These are phyloP conservation scores for Xylaria sp. DNA, from an alignment of 2,329 filamentous ascomycete species.

Conservation along the genomic window DNA sequence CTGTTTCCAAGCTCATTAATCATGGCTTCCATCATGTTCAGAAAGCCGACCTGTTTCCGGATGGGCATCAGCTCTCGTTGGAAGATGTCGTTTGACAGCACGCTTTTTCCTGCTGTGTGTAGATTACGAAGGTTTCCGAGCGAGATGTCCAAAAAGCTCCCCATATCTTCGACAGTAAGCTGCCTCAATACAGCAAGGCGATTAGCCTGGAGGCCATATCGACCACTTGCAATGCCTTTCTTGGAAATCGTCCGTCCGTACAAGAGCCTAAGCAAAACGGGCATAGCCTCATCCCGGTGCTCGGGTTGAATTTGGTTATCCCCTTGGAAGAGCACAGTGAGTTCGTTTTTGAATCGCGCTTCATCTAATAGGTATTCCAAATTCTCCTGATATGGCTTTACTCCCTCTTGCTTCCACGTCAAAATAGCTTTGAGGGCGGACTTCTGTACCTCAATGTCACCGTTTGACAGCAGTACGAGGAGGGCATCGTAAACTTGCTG, in stretches of 20 bases:
- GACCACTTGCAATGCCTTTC: slow-evolving; percentile 76
- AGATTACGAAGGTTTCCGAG: slow-evolving; percentile 72
- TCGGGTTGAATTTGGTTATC: slow-evolving; percentile 74
- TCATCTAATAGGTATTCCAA: slow-evolving; percentile 88
- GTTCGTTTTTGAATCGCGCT: slow-evolving; percentile 87
- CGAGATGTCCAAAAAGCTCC: slow-evolving; percentile 82
- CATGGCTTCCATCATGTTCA: slow-evolving; percentile 90
- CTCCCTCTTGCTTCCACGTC: slow-evolving; percentile 81
- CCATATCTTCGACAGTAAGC: slow-evolving; percentile 75
- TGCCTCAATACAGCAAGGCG: slow-evolving; percentile 81
- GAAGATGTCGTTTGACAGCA: slow-evolving; percentile 59
- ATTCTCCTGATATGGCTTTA: slow-evolving; percentile 83
- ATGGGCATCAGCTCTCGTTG: slow-evolving; percentile 64
- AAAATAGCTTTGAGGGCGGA: slow-evolving; percentile 82
- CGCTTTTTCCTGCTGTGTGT: slow-evolving; percentile 58
- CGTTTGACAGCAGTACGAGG: slow-evolving; percentile 79
- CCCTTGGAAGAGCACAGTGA: slow-evolving; percentile 84
- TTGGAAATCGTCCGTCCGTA: slow-evolving; percentile 90
- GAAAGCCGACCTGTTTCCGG: slow-evolving; percentile 85
- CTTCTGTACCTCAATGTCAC: slow-evolving; percentile 88
- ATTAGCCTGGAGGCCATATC: slow-evolving; percentile 80
- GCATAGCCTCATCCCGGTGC: slow-evolving; percentile 78
- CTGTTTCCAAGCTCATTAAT: slow-evolving; percentile 82
- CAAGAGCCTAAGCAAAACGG: slow-evolving; percentile 82
- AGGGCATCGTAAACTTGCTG: slow-evolving; percentile 78